These are phyloP conservation scores for Dryas octopetala DNA, from an alignment of 306 rosid species.

Conservation along the genomic window DNA sequence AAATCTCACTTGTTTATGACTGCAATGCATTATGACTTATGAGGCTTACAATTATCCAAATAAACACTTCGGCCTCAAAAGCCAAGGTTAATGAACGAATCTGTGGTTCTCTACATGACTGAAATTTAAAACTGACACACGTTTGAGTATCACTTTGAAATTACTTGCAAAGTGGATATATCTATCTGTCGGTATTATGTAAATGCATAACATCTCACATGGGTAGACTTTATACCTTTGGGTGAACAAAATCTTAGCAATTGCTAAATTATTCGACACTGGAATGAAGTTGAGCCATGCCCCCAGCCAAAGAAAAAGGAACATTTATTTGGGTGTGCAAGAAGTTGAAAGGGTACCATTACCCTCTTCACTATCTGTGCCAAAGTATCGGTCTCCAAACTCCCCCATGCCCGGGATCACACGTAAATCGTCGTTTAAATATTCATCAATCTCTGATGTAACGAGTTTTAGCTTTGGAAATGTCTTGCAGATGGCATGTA, in stretches of 20 bases:
- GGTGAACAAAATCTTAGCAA: neutral
- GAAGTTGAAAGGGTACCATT: neutral
- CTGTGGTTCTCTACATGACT: no score
- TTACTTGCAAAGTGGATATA: no score
- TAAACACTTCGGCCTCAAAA: no score
- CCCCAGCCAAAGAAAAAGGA: neutral
- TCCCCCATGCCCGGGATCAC: conserved; percentile 30
- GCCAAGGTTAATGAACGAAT: no score
- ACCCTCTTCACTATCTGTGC: conserved; percentile 6
- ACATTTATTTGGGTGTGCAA: neutral
- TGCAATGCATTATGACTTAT: no score
- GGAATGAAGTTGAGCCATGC: neutral
- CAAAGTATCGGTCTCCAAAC: conserved; percentile 27
- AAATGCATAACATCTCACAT: neutral
- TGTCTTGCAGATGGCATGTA: conserved; percentile 22
- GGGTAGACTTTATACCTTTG: neutral
- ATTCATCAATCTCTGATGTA: conserved; percentile 24
- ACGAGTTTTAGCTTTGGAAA: conserved; percentile 27
- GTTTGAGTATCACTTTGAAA: no score
- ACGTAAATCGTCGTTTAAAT: conserved; percentile 2
- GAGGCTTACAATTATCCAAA: no score
- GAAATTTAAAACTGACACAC: no score
- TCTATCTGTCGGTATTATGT: neutral
- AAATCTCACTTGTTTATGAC: neutral
- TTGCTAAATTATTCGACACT: neutral